Evolutionary conservation across 2,329 filamentous ascomycete species (phyloP).

Genomic region (Aspergillus terreus): DNA sequence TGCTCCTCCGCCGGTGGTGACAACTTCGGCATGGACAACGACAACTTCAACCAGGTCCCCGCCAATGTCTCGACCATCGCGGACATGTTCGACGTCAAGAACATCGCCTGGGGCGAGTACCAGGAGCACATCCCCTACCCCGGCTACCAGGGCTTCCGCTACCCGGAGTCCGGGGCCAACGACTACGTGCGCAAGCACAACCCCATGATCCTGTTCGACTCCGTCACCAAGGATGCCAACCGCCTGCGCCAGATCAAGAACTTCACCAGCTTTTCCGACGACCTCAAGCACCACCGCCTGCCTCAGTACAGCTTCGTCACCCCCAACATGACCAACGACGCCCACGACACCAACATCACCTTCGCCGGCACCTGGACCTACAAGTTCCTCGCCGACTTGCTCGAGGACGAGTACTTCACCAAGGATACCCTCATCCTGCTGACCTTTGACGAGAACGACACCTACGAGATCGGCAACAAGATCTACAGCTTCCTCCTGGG

Average conservation of each 20-base stretch:
- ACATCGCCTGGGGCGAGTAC: constrained; percentile 68
- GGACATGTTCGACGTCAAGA: constrained; percentile 64
- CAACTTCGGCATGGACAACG: constrained; percentile 69
- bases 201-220: constrained; percentile 61
- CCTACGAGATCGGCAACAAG: constrained; percentile 64
- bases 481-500: constrained; percentile 70
- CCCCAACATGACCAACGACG: constrained; percentile 60
- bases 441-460: constrained; percentile 79
- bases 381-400: constrained; percentile 65
- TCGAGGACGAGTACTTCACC: constrained; percentile 69
- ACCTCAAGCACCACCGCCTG: constrained; percentile 60
- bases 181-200: constrained; percentile 87
- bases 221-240: constrained; percentile 54
- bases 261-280: constrained; percentile 64
- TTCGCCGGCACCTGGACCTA: constrained; percentile 67
- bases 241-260: constrained; percentile 71
- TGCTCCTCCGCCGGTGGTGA: constrained; percentile 65
- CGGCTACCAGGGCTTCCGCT: constrained; percentile 65
- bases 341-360: constrained; percentile 69
- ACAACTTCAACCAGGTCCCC: constrained; percentile 58
- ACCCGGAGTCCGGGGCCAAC: constrained; percentile 58
- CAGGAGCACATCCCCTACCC: constrained; percentile 74
- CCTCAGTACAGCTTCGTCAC: constrained; percentile 64
- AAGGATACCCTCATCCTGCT: constrained; percentile 72
- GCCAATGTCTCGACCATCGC: constrained; percentile 63